Base-by-base conservation (phyloP, 2,329 filamentous ascomycete genomes). In the Phialophora verrucosa region DNA sequence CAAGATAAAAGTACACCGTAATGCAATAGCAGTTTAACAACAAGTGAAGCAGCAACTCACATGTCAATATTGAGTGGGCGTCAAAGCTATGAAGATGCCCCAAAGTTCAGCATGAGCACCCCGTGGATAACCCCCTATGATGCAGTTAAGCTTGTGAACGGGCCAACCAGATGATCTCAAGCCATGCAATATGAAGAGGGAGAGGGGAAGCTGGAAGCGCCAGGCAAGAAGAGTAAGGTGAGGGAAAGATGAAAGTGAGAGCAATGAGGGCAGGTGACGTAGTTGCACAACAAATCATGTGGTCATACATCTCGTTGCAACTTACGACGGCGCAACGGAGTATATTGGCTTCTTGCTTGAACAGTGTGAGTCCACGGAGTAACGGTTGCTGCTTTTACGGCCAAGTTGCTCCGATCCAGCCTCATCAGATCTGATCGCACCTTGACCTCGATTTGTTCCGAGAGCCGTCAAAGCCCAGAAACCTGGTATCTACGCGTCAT, bases 401-500 rank as follows among this genome's bases (percentile, higher is more conserved):
- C 20, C 38, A 17, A 44, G 17, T n/a, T n/a, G 14, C 38, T 7
- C 38, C 14, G 38, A 44, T 44, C 38, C 38, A 44, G 38, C 17
- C 38, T 44, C 38, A 6, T n/a, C 17, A 44, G 38, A 44, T 44
- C 38, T n/a, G 38, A 51, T 17, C 49, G 49, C n/a, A 11, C 27
- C 49, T 27, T 38, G 42, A 44, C 42, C 42, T 44, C 57, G 50
- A 53, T 53, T 31, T 25, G 17, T 53, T 53, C 50, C 50, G 23
- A 10, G 20, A 14, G 50, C 50, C 23, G 50, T 51, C n/a, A 51
- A 50, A 50, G 38, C 50, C 49, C 25, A 47, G 32, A 60, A 25
- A 12, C 14, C 38, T 47, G 32, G 56, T 25, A 44, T 54, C 47
- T 55, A 44, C 32, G 60, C 60, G 60, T 62, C 60, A 62, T 62